Conservation (phyloP, 2,329 filamentous ascomycete species). For the Neopestalotiopsis rosae region DNA sequence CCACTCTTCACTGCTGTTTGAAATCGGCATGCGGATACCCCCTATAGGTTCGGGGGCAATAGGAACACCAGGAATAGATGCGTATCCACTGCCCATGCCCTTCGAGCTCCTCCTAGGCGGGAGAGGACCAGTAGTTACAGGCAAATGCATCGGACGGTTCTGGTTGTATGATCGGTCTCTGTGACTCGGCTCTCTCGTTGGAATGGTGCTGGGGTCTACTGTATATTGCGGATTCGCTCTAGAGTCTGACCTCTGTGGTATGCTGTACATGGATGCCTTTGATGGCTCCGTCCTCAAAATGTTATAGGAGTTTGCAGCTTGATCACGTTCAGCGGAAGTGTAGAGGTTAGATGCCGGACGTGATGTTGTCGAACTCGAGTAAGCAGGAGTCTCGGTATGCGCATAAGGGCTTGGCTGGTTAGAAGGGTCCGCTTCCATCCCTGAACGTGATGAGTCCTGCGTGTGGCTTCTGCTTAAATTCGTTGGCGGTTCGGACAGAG, state of each 20-base stretch:
- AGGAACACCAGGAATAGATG: constrained; percentile 50
- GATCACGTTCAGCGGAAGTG: constrained; percentile 37
- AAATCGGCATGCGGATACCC: constrained; percentile 47
- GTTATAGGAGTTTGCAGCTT: constrained; percentile 39
- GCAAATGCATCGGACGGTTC: constrained; percentile 55
- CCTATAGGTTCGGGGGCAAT: constrained; percentile 33
- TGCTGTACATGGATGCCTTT: constrained; percentile 60
- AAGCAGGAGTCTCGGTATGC: constrained; percentile 30
- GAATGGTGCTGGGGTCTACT: constrained; percentile 51
- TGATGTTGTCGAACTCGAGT: constrained; percentile 29
- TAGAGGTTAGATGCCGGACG: constrained; percentile 40
- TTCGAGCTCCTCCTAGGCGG: constrained; percentile 80
- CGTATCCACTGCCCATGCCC: constrained; percentile 66
- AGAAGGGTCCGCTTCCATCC: constrained; percentile 29
- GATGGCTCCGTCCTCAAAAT: constrained; percentile 64
- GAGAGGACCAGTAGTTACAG: constrained; percentile 63
- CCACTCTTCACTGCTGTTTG: constrained; percentile 85
- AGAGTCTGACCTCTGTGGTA: constrained; percentile 65
- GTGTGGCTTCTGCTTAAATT: constrained; percentile 27
- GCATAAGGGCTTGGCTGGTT: constrained; percentile 29
- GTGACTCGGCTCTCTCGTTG: constrained; percentile 72
- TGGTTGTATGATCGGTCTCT: constrained; percentile 72
- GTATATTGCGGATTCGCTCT: constrained; percentile 65
- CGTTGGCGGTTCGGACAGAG: constrained; percentile 25
- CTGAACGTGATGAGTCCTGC: constrained; percentile 27